Conservation (phyloP, 441 rosid species). For the Populus hybrid region DNA sequence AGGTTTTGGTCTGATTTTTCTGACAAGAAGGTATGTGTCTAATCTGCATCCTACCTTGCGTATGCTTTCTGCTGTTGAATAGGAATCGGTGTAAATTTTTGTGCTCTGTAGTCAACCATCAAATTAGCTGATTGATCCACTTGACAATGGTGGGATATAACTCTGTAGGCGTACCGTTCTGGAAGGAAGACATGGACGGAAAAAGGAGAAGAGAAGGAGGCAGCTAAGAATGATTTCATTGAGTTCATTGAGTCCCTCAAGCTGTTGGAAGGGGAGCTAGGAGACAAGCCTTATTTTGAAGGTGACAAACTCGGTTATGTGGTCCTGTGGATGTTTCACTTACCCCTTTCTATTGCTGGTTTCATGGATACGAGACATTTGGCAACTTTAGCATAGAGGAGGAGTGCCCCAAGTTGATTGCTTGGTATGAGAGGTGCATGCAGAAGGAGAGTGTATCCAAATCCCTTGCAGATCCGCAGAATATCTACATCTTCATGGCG, state of each 20-base stretch:
- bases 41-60: background rate
- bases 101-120: background rate
- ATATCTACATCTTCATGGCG: constrained; percentile 6
- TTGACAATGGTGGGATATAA: too few relatives aligned
- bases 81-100: background rate
- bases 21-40: constrained; percentile 24
- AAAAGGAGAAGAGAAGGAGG: constrained; percentile 24
- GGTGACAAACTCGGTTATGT: constrained; percentile 21
- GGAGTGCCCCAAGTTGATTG: constrained; percentile 25
- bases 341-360: constrained; percentile 28
- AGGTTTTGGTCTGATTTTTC: constrained; percentile 31
- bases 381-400: constrained; percentile 24
- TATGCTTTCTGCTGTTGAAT: background rate
- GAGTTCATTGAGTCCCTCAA: constrained; percentile 22
- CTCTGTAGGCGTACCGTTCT: constrained; percentile 8
- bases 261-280: constrained; percentile 23
- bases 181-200: constrained; percentile 17
- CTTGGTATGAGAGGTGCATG: constrained; percentile 31
- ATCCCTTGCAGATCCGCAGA: constrained; percentile 18
- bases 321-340: constrained; percentile 22
- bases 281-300: constrained; percentile 25
- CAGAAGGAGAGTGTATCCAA: constrained; percentile 18
- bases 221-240: constrained; percentile 24
- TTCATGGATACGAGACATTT: constrained; percentile 25
- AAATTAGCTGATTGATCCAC: background rate